Base-by-base conservation (phyloP, 768 basidiomycete genomes). In the Coprinellus micaceus region DNA sequence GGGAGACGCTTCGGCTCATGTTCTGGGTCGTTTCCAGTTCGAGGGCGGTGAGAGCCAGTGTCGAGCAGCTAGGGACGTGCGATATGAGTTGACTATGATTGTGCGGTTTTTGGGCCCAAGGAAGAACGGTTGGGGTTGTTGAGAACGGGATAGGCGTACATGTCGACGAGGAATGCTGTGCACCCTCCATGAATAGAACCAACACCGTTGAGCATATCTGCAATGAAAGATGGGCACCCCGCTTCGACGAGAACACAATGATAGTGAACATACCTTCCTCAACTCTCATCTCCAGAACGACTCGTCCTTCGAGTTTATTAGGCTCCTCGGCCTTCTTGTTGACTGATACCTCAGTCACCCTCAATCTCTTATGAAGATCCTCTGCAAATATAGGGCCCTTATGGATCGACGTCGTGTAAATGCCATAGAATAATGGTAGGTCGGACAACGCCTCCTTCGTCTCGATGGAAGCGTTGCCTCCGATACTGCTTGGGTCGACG, bases 141-240 rank as follows among this genome's bases (percentile, higher is more conserved):
- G 17, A 46, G 2, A 26, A 25, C 44, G 11, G 10, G 48, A n/a
- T 25, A 52, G 22, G 71, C 77, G 29, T 44, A 80, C 83, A 75
- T 60, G 65, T 85, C 83, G 39, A 84, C 74, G 3, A 85, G 66
- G 52, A 78, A 73, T 0, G 80, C 82, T 2, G 78, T 73, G 59
- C 83, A 85, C 19, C 76, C 82, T 25, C 83, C 83, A 46, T 85
- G 84, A 1, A 85, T 60, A 40, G 65, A 73, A n/a, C 74, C 74
- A 3, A 47, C 60, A 19, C 69, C 72, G 57, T 84, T 84, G 9
- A 84, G 50, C 82, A 85, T 84, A 58, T 84, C 83, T 84, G 49
- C 22, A 4, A 13, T 1, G 19, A 3, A 22, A 12, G 4, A 47
- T 9, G 21, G 10, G 2, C 2, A 11, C 43, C 2, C 43, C 19